Evolutionary conservation across 2,329 filamentous ascomycete species (phyloP), one percentile per base, ranked within the genome.

Genomic region (Aspergillus sp.): DNA sequence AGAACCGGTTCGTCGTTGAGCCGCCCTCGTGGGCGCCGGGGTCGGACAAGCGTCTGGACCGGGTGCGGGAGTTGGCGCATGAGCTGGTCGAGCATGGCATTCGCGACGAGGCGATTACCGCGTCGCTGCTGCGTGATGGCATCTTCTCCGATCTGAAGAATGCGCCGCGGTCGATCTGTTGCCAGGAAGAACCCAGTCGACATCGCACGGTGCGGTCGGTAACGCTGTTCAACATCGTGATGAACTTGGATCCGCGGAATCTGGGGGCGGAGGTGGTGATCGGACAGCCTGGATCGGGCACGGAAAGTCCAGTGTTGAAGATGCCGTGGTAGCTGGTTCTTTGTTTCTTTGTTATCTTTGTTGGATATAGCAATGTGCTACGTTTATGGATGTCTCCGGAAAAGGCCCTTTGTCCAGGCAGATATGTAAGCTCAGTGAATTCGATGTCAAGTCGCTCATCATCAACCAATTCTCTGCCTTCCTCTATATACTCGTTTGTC

Each of bases 71-170:
- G 17, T 52, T 73, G 38, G 55, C 65, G 2, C 49, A 52, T 14
- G 63, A 59, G 19, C 48, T 73, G 21, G 58, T 63, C 2, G 25
- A 54, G 0, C 40, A 49, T 6, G 61, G 59, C 1, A 42, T 70
- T 3, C 44, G 55, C 3, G 64, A 57, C 1, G 61, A 66, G 16
- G 49, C 42, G 16, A 57, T 68, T 20, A 63, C 54, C 0, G 58
- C 64, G 2, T 13, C 17, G 7, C 41, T 65, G 5, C 53, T 74
- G 21, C 61, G 71, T 41, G 53, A 65, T 5, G 58, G 47, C 13
- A 57, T 75, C 13, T 75, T 74, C 50, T 69, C 66, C 2, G 72
- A 75, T 59, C 61, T 61, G 2, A 66, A 62, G 34, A 72, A 72
- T 56, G 58, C 64, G 1, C 69, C 69, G 1, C 64, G 68, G 50